Percentiles rank a stretch among this genome's conserved stretches.
phyloP scores from a whole-genome alignment of 305 asterid species.

The Fraxinus velutina region DNA sequence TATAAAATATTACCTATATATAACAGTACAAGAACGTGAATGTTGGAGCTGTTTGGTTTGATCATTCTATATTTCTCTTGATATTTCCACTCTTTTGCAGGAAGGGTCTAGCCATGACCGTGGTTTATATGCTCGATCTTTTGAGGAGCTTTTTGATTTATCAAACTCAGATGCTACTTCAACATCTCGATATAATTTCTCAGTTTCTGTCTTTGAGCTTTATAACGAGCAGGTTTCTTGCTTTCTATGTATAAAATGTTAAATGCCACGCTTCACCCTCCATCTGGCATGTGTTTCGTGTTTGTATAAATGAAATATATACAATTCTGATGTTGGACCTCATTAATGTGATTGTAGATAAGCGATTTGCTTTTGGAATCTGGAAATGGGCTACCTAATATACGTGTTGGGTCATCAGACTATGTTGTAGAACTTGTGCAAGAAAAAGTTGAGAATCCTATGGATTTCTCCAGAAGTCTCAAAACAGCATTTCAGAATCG shows the following conservation, averaged over 20 bases:
- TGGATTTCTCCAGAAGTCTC: constrained; percentile 77
- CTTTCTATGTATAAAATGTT: constrained; percentile 18
- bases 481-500: constrained; percentile 77
- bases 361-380: constrained; percentile 75
- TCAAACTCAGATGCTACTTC: constrained; percentile 94
- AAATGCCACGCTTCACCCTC: constrained; percentile 6
- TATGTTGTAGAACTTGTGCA: constrained; percentile 66
- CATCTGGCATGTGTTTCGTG: background rate
- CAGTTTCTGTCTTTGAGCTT: constrained; percentile 80
- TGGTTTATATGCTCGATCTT: constrained; percentile 89
- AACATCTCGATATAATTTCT: constrained; percentile 72
- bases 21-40: background rate
- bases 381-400: constrained; percentile 59
- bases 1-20: background rate
- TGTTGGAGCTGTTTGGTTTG: constrained; percentile 2
- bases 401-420: constrained; percentile 56
- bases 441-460: constrained; percentile 83
- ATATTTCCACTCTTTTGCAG: constrained; percentile 46
- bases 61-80: constrained; percentile 28
- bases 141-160: constrained; percentile 97
- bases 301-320: constrained; percentile 19
- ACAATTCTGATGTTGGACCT: constrained; percentile 31
- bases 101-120: constrained; percentile 99
- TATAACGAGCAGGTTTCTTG: constrained; percentile 82
- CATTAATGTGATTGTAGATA: constrained; percentile 53